Evolutionary conservation across 2,329 filamentous ascomycete genomes (phyloP).

Genomic region (Escovopsis sp.): DNA sequence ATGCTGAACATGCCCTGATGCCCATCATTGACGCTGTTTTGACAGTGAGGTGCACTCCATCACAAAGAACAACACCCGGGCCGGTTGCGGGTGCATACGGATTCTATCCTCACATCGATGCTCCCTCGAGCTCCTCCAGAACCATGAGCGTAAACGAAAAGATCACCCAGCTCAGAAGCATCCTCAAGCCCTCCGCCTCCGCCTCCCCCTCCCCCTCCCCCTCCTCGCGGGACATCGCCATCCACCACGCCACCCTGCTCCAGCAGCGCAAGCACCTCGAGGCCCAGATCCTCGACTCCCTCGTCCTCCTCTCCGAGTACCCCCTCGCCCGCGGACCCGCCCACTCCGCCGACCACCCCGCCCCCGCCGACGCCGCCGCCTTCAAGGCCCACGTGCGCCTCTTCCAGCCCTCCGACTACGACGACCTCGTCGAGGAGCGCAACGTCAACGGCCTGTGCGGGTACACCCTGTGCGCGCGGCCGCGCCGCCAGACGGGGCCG

Average conservation of each 20-base stretch:
- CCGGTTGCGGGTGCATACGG: too few relatives aligned
- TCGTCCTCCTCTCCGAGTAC: conserved; percentile 54
- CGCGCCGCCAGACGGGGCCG: conserved; percentile 39
- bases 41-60: too few relatives aligned
- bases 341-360: conserved; percentile 30
- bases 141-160: conserved; percentile 12
- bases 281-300: conserved; percentile 52
- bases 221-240: conserved; percentile 44
- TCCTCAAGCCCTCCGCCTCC: conserved; percentile 33
- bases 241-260: conserved; percentile 69
- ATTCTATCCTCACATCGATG: too few relatives aligned
- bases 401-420: conserved; percentile 82
- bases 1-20: too few relatives aligned
- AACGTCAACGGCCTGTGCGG: conserved; percentile 73
- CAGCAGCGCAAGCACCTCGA: conserved; percentile 72
- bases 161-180: conserved; percentile 32
- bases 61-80: too few relatives aligned
- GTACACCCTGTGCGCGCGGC: conserved; percentile 60
- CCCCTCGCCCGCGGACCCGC: conserved; percentile 22
- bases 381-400: conserved; percentile 53
- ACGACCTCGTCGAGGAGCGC: conserved; percentile 75
- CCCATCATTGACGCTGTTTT: too few relatives aligned
- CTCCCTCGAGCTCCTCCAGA: background rate
- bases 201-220: conserved; percentile 10
- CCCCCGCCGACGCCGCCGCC: conserved; percentile 41